Percentiles rank a stretch among this genome's conserved stretches.
Evolutionary conservation across 495 filamentous ascomycete species (phyloP).

Genomic region (Margaritispora aquatica): DNA sequence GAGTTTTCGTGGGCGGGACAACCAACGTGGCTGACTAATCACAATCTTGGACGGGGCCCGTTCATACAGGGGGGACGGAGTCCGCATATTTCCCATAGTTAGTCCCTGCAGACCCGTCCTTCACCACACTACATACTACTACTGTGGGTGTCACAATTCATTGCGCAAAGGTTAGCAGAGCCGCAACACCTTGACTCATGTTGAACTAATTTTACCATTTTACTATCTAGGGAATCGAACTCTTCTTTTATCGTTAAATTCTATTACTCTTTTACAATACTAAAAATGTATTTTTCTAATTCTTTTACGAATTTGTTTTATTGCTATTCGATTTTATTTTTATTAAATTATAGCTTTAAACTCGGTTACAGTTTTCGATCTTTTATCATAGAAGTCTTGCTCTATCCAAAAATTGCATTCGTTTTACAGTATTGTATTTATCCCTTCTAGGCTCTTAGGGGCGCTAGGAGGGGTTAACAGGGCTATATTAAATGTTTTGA

Average conservation of each 20-base stretch:
- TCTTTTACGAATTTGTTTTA: too few relatives aligned
- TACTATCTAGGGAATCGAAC: neutral
- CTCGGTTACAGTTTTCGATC: too few relatives aligned
- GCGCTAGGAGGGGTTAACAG: neutral
- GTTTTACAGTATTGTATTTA: neutral
- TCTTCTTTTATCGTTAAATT: neutral
- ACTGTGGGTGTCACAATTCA: neutral
- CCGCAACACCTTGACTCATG: neutral
- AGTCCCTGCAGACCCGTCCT: neutral
- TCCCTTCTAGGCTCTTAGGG: neutral
- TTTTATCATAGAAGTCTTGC: too few relatives aligned
- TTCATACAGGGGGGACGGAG: neutral
- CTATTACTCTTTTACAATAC: too few relatives aligned
- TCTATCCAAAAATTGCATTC: neutral
- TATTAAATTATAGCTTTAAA: too few relatives aligned
- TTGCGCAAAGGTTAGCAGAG: neutral
- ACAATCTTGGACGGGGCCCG: neutral
- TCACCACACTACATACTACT: neutral
- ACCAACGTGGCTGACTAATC: neutral
- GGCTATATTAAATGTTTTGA: neutral
- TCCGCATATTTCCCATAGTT: neutral
- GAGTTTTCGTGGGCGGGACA: neutral
- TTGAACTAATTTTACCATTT: neutral
- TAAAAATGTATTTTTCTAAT: too few relatives aligned
- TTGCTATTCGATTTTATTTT: too few relatives aligned